Percentiles rank a stretch among this genome's conserved stretches.
These are phyloP conservation scores for Posidonia oceanica DNA, from an alignment of 116 monocot genomes.

Conservation along the genomic window DNA sequence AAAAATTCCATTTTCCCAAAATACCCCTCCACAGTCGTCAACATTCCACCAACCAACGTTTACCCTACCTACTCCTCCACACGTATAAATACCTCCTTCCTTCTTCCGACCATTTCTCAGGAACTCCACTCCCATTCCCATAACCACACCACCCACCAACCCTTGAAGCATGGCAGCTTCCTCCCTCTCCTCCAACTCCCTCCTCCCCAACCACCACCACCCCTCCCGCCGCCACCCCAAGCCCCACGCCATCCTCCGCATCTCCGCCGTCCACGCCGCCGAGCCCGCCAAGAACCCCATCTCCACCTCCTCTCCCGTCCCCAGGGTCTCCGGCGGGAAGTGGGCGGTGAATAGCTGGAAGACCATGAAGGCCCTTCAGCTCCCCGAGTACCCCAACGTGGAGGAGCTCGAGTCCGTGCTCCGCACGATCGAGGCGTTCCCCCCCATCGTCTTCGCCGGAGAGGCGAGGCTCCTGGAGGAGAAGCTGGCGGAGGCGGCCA, in stretches of 20 bases:
- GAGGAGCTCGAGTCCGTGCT: slow-evolving; percentile 49
- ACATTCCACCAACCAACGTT: background rate
- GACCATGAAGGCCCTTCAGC: slow-evolving; percentile 59
- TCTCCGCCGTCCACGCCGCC: slow-evolving; percentile 32
- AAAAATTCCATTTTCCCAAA: background rate
- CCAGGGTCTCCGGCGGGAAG: background rate
- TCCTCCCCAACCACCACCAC: slow-evolving; percentile 9
- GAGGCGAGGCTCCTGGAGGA: slow-evolving; percentile 73
- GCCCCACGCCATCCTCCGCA: background rate
- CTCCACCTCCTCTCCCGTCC: background rate
- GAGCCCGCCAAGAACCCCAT: slow-evolving; percentile 25
- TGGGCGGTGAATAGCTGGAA: slow-evolving; percentile 68
- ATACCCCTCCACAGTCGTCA: background rate
- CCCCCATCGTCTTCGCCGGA: slow-evolving; percentile 76
- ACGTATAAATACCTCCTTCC: background rate
- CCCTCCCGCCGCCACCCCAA: slow-evolving; percentile 2
- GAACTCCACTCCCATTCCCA: too few species aligned
- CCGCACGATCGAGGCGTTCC: slow-evolving; percentile 54
- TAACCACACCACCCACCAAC: too few species aligned
- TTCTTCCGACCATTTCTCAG: background rate
- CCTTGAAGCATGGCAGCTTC: background rate
- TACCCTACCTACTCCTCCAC: too few species aligned
- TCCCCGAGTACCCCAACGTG: slow-evolving; percentile 59
- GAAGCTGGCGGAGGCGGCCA: slow-evolving; percentile 59
- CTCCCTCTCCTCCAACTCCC: slow-evolving; percentile 4